Conservation (phyloP, 1,139 yeast genomes). For the Kluyveromyces sp. region DNA sequence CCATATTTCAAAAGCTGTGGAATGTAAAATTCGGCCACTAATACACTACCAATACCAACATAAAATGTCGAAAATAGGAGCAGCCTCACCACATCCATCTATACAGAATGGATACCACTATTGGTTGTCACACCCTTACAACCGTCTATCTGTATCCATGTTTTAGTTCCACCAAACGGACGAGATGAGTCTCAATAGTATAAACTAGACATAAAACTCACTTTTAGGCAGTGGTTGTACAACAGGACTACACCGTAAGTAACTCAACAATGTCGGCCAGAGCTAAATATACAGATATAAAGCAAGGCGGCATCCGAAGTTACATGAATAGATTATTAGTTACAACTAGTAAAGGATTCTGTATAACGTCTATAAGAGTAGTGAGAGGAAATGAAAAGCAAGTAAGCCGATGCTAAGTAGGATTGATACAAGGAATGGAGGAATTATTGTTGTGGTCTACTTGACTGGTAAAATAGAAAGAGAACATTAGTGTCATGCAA, state of each 20-base stretch:
- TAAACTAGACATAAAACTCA: too few relatives aligned
- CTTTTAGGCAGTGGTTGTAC: too few relatives aligned
- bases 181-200: too few relatives aligned
- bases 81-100: neutral
- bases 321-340: neutral
- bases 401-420: neutral
- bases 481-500: neutral
- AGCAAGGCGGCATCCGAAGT: too few relatives aligned
- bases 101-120: neutral
- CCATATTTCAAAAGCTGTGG: slow-evolving; percentile 35
- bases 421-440: neutral
- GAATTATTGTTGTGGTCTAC: neutral
- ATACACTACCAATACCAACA: slow-evolving; percentile 9
- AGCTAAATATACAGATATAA: too few relatives aligned
- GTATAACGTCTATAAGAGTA: neutral
- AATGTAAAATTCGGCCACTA: slow-evolving; percentile 22
- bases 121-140: neutral
- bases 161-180: neutral
- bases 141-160: neutral
- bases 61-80: slow-evolving; percentile 7
- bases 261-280: too few relatives aligned
- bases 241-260: too few relatives aligned
- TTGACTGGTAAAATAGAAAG: neutral
- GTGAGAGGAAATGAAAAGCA: neutral
- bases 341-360: neutral